These are phyloP conservation scores for Hirschioporus abietinus DNA, from an alignment of 768 basidiomycete species.

Conservation along the genomic window DNA sequence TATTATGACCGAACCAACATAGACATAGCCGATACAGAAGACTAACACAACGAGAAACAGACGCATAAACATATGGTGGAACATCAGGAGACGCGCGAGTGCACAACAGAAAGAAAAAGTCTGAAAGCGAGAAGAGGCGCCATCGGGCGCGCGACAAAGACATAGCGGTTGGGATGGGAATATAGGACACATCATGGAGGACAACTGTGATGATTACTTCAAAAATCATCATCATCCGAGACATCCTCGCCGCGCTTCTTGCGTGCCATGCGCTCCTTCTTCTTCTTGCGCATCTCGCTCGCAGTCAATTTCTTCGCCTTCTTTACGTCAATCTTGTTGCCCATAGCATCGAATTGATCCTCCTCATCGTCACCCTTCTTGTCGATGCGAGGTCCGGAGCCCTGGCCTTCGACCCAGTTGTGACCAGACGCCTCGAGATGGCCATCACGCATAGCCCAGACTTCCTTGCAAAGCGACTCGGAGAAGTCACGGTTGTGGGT, in stretches of 20 bases:
- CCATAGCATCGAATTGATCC: slow-evolving; percentile 93
- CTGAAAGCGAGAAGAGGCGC: slow-evolving; percentile 1
- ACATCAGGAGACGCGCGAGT: background rate
- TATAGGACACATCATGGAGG: background rate
- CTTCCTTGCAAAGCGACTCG: slow-evolving; percentile 95
- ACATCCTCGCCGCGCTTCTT: slow-evolving; percentile 82
- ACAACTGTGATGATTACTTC: background rate
- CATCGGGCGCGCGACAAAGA: background rate
- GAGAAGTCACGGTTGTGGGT: slow-evolving; percentile 99
- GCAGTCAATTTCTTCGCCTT: slow-evolving; percentile 86
- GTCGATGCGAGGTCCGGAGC: slow-evolving; percentile 91
- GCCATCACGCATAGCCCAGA: slow-evolving; percentile 99
- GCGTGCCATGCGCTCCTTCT: slow-evolving; percentile 95
- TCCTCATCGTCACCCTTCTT: slow-evolving; percentile 90
- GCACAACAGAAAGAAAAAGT: background rate
- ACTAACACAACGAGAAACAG: slow-evolving; percentile 1
- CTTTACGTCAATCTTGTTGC: slow-evolving; percentile 87
- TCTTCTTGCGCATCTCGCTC: slow-evolving; percentile 80
- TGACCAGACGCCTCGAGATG: slow-evolving; percentile 94
- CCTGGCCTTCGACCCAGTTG: slow-evolving; percentile 99
- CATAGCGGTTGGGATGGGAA: background rate
- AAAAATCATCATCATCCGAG: slow-evolving; percentile 46
- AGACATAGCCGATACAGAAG: background rate
- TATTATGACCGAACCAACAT: slow-evolving; percentile 1
- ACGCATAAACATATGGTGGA: background rate